Base-by-base conservation (phyloP, 108 stramenopile genomes). In the Epithemia pelagica region DNA sequence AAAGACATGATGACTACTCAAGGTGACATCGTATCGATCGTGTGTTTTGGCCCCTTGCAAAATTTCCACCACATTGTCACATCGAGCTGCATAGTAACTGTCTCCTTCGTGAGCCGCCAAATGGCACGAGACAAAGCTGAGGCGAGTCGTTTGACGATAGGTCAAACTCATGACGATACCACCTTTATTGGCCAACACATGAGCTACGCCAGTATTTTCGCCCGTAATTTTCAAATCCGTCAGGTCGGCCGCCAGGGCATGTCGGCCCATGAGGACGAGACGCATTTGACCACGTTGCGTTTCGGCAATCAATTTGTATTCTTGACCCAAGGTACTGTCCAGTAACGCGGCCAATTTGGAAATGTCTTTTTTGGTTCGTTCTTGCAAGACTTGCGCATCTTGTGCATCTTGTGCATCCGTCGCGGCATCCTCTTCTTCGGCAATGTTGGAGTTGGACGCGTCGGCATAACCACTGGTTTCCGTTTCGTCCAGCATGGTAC, bases 41-140 rank as follows among this genome's bases (percentile, higher is more conserved):
- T 62, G 69, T 8, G 77, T 59, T 37, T 66, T 62, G 0, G 83
- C 74, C 18, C 74, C 79, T 10, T 59, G 26, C 31, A 86, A 64
- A 54, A 84, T 84, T 23, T 84, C 78, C n/a, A 32, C 69, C 29
- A 84, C 32, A 20, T 66, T 71, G 28, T 58, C 32, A 33, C 80
- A 74, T 51, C 87, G 68, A 23, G 66, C 64, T 27, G 77, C 59
- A 23, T 81, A 78, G 52, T 78, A 74, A 26, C 53, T 28, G 23
- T 32, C 15, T 25, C 81, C 83, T 69, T 89, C 88, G 37, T 90
- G 83, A 0, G 85, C 88, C 62, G 74, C 78, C 30, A 90, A 66
- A 59, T 90, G 88, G 7, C 73, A 71, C 0, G 78, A 75, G 5
- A 79, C 22, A 54, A 90, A 90, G 19, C 67, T 54, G 3, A 90